A percentile compares a stretch with the other conserved stretches of the same genome.
Evolutionary conservation across 1,284 basidiomycete species (phyloP).

Genomic region (Malassezia psittaci): DNA sequence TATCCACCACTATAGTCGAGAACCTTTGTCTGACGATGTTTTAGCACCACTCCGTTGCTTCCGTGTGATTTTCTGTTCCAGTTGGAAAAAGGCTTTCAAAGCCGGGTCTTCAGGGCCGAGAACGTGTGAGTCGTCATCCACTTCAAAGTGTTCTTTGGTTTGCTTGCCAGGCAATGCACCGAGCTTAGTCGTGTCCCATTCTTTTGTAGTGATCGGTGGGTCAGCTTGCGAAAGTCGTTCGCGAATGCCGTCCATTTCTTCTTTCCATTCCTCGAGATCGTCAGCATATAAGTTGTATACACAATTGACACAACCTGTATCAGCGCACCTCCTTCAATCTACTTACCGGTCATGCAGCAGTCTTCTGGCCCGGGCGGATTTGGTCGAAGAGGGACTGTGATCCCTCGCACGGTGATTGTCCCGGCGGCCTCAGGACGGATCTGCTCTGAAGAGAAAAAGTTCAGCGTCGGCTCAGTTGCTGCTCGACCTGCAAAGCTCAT

Average conservation of each 20-base stretch:
- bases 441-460: not conserved
- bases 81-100: conserved; percentile 39
- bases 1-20: conserved; percentile 1
- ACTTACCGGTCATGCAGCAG: conserved; percentile 29
- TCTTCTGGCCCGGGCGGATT: conserved; percentile 44
- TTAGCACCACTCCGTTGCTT: not conserved
- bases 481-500: conserved; percentile 47
- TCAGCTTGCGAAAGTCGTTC: conserved; percentile 52
- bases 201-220: conserved; percentile 52
- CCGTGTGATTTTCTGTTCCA: conserved; percentile 34
- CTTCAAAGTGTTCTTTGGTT: not conserved
- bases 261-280: conserved; percentile 59
- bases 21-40: not conserved
- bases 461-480: not conserved
- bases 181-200: conserved; percentile 58
- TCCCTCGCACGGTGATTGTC: conserved; percentile 19
- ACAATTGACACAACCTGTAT: conserved; percentile 80
- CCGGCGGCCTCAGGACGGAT: conserved; percentile 7
- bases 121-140: conserved; percentile 19
- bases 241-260: conserved; percentile 55
- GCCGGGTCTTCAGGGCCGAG: conserved; percentile 32
- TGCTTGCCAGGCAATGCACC: conserved; percentile 19
- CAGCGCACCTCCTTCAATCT: not conserved
- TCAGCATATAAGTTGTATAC: conserved; percentile 78
- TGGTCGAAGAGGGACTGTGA: conserved; percentile 29